Evolutionary conservation across 495 filamentous ascomycete genomes (phyloP), one percentile per base, ranked within the genome.

Genomic region (Viridothelium virens): DNA sequence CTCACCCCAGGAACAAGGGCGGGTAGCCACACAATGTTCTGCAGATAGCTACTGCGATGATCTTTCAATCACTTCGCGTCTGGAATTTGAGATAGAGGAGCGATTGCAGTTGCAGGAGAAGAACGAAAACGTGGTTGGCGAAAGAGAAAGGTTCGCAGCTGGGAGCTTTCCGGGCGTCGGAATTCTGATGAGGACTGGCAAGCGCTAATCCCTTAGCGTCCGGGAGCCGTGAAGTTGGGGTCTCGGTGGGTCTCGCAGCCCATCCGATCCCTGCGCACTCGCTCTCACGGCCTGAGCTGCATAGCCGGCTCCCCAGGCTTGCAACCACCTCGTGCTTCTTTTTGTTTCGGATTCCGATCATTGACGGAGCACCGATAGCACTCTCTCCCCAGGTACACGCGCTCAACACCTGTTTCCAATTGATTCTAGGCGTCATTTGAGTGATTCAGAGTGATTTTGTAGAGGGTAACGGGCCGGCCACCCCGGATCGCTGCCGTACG

Each of bases 311-410:
- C 53, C 53, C 53, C 53, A 59, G 53, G 5, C 53, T 31, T 59
- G 53, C 7, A 25, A 25, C 25, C 25, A 25, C 25, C 7, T 36
- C 25, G 18, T 2, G 11, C 3, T 59, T 10, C 14, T 33, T 34
- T 59, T 53, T 5, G 14, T 59, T 59, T 59, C 53, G 53, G 53
- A 59, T 16, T 10, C 53, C 53, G 53, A 36, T 59, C 53, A 59
- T 18, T 18, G 53, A 59, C 53, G 53, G 53, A 59, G 48, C 31
- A 59, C 53, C 53, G 53, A 59, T 14, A 18, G 7, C 25, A 36
- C 5, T 7, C 10, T 11, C 31, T 11, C 31, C 6, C 31, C 31
- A n/a, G 18, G 7, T 9, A 33, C 25, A 53, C 10, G 18, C 18
- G 12, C 48, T n/a, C 1, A 44, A 44, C 41, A 7, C 41, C 41